Conservation (phyloP, 2,329 filamentous ascomycete genomes). For the Beauveria caledonica region DNA sequence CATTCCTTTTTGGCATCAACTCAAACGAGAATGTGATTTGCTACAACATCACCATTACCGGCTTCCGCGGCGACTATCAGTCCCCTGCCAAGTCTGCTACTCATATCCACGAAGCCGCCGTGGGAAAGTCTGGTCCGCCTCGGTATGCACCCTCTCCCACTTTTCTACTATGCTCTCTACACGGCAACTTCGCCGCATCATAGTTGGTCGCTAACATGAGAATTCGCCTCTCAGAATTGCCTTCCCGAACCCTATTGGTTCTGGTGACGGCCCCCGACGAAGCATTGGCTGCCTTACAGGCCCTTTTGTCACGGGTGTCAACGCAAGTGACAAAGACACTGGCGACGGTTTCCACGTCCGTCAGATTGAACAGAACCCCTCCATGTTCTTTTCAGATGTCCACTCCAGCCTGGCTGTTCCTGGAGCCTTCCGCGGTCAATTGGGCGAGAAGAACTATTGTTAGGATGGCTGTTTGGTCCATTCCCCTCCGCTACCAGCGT, state of each 20-base stretch:
- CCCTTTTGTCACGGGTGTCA: slow-evolving; percentile 27
- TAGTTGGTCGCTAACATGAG: background rate
- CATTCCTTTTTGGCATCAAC: slow-evolving; percentile 47
- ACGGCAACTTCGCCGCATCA: too few species aligned
- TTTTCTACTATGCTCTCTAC: background rate
- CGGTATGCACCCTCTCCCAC: slow-evolving; percentile 21
- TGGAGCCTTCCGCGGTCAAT: slow-evolving; percentile 45
- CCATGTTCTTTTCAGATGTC: slow-evolving; percentile 43
- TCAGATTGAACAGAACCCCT: slow-evolving; percentile 42
- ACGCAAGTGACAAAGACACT: slow-evolving; percentile 22
- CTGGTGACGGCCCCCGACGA: slow-evolving; percentile 25
- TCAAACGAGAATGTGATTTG: slow-evolving; percentile 33
- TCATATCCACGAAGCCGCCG: slow-evolving; percentile 43
- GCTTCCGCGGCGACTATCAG: slow-evolving; percentile 41
- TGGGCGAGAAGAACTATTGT: slow-evolving; percentile 18
- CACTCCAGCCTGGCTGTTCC: slow-evolving; percentile 40
- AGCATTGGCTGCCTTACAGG: slow-evolving; percentile 34
- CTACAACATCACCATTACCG: slow-evolving; percentile 42
- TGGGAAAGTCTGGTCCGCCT: slow-evolving; percentile 40
- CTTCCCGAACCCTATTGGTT: slow-evolving; percentile 39
- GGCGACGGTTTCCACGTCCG: slow-evolving; percentile 37
- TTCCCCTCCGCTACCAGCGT: too few species aligned
- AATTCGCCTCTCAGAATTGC: slow-evolving; percentile 26
- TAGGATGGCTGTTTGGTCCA: background rate
- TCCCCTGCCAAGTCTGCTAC: slow-evolving; percentile 44